phyloP scores from a whole-genome alignment of 257 asterid genomes.

The Mitragyna speciosa region DNA sequence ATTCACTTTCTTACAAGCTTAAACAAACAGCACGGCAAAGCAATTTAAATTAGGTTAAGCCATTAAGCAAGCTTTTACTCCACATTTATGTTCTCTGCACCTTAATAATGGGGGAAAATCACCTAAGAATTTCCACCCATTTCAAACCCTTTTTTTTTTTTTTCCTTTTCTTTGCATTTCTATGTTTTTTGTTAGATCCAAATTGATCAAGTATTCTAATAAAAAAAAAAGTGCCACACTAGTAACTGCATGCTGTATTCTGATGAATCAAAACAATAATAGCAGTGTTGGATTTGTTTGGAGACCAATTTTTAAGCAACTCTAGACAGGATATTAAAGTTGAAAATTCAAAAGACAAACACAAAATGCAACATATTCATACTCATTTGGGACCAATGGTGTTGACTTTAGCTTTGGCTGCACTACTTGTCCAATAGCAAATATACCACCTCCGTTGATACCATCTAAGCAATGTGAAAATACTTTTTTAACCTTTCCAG shows the following conservation, averaged over 20 bases:
- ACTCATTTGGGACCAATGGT: conserved; percentile 74
- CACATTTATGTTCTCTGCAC: background rate
- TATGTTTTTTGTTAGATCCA: too few species aligned
- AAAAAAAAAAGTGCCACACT: background rate
- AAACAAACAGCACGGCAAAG: too few species aligned
- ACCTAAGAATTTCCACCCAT: background rate
- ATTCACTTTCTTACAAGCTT: too few species aligned
- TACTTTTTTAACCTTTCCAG: conserved; percentile 69
- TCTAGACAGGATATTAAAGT: background rate
- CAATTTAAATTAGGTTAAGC: too few species aligned
- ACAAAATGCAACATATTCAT: conserved; percentile 31
- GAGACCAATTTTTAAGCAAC: background rate
- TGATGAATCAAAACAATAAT: background rate
- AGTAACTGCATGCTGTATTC: background rate
- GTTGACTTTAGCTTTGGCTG: conserved; percentile 79
- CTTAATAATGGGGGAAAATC: background rate
- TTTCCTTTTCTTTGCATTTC: background rate
- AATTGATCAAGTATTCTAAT: background rate
- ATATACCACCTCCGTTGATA: conserved; percentile 85
- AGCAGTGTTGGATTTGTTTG: background rate
- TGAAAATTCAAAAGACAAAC: conserved; percentile 1
- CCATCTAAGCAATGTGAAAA: conserved; percentile 97
- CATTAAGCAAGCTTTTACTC: background rate
- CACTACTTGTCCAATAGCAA: conserved; percentile 89
- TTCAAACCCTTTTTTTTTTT: background rate